Evolutionary conservation across 129 eudicot species (phyloP), one percentile per base, ranked within the genome.

Genomic region (Ambrosia trifida): DNA sequence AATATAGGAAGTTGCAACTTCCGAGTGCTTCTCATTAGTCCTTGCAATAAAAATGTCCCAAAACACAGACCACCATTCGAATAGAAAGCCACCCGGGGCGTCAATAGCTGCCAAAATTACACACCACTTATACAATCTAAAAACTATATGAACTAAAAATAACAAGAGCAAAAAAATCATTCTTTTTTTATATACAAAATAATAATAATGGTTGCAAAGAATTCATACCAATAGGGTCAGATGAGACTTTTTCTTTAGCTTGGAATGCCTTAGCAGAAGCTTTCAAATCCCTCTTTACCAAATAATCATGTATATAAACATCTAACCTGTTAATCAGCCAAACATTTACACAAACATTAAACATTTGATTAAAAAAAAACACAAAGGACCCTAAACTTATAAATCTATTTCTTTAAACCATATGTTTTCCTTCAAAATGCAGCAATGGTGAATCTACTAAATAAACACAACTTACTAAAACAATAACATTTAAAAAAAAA

Each of bases 51-150:
- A 94, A 46, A 94, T 94, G 74, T 90, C 99, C 99, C 98, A 89
- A 79, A 93, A 93, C 13, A 93, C 98, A 3, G 98, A 93, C 98
- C 98, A 93, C 98, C 98, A 93, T 68, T 93, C 98, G 33, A 93
- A 93, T 12, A 93, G 83, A 83, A 93, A 93, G 32, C 98, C 98
- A 38, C 99, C 99, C 75, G 99, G 99, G 12, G 99, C 99, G 83
- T 94, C 99, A 30, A 94, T 94, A 70, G 99, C 99, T 94, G 87
- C 19, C 44, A 10, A 40, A 40, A 80, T 59, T 10, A 5, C 76
- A 80, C 43, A 53, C 44, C 73, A 52, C 6, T 40, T 40, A 40
- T 36, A 36, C 9, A 40, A 40, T 40, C 2, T 40, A 75, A 64
- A 13, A 36, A 36, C 43, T 24, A 40, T 40, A 35, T 17, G 46